phyloP scores from a whole-genome alignment of 257 asterid genomes.

The Ilex asprella region DNA sequence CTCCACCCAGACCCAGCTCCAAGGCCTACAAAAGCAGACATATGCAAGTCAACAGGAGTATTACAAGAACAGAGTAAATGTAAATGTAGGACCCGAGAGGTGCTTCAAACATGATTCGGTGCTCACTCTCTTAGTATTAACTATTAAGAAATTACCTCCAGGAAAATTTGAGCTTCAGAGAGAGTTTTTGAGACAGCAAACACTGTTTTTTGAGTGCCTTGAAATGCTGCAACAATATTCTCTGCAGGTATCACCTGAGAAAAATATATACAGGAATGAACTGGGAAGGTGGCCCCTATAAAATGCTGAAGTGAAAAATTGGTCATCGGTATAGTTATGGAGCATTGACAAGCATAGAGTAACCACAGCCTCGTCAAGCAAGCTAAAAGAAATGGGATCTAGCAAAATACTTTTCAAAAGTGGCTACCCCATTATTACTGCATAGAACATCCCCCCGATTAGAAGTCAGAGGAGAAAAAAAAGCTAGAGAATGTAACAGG shows the following conservation, averaged over 20 bases:
- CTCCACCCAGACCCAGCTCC: constrained; percentile 86
- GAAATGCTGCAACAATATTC: constrained; percentile 78
- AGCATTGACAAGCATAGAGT: neutral
- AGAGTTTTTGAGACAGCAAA: constrained; percentile 66
- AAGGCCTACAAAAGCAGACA: constrained; percentile 58
- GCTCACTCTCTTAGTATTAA: neutral
- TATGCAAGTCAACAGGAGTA: constrained; percentile 9
- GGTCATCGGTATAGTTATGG: neutral
- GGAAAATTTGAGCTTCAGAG: constrained; percentile 66
- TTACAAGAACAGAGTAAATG: neutral
- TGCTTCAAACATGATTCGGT: neutral
- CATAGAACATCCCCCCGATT: too few relatives aligned
- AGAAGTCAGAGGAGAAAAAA: too few relatives aligned
- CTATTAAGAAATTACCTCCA: constrained; percentile 47
- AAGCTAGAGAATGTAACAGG: too few relatives aligned
- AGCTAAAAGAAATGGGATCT: too few relatives aligned
- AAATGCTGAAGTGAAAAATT: neutral
- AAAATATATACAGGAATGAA: neutral
- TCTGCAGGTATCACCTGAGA: constrained; percentile 81
- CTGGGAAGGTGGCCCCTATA: neutral
- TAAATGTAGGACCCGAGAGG: neutral
- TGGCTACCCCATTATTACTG: too few relatives aligned
- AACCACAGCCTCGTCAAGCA: too few relatives aligned
- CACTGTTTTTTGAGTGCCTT: constrained; percentile 53
- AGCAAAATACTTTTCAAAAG: too few relatives aligned